Evolutionary conservation across 2,329 filamentous ascomycete genomes (phyloP), one percentile per base, ranked within the genome.

Genomic region (Claviceps lovelessii): DNA sequence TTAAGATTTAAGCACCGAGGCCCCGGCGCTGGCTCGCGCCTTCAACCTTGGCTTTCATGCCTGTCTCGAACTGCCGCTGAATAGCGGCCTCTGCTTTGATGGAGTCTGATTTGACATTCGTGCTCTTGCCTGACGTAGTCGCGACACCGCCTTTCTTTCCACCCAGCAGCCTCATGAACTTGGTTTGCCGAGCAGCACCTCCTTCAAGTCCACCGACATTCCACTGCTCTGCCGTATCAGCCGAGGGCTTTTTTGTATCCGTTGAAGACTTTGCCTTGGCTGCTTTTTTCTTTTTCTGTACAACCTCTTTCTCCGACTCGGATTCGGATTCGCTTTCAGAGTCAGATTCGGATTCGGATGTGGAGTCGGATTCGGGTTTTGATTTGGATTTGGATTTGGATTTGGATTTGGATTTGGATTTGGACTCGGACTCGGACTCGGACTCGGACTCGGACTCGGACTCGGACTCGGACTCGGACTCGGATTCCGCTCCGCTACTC

Each of bases 131-230:
- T 9, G 48, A 5, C 11, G 35, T 9, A 6, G 23, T 41, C 7
- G 59, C 62, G 35, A 63, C 65, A 23, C 69, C 68, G 29, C 68
- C 67, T 64, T 76, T 79, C 57, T 74, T 77, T 2, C 69, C 76
- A 23, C 79, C 79, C 4, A 83, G 70, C 1, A 83, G 73, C 37
- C 76, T 71, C 61, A 81, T 65, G 57, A 81, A 81, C 66, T 83
- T 83, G 57, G 69, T 68, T 60, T 80, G 76, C 13, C 79, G 72
- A 51, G 70, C 69, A 19, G 68, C 60, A 28, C 74, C 77, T 37
- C 79, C 79, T 44, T 73, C 73, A 39, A 83, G 70, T 39, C 69
- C 73, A 19, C 68, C 64, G 31, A 80, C 76, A 57, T 79, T 77
- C 78, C 78, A 81, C 58, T 74, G 68, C 62, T 75, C 75, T 3